A percentile compares a stretch with the other conserved stretches of the same genome.
Conservation (phyloP, 75 land plant species). For the Sequoiadendron giganteum region DNA sequence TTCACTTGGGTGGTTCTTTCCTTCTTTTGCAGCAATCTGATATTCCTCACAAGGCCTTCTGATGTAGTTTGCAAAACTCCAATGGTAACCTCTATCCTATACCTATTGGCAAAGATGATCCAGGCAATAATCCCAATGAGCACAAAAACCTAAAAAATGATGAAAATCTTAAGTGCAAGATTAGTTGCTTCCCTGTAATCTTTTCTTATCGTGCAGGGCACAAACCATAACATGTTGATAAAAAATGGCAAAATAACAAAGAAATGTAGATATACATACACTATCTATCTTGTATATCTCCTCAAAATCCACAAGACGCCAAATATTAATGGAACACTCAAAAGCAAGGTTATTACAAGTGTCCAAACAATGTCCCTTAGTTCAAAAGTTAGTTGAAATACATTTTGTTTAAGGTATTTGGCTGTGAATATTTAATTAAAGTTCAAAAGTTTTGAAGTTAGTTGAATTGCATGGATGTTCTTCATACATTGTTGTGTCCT, state of each 20-base stretch:
- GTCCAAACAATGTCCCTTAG: slow-evolving; percentile 47
- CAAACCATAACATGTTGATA: slow-evolving; percentile 87
- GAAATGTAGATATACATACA: slow-evolving; percentile 79
- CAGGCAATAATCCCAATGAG: slow-evolving; percentile 70
- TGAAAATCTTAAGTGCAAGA: slow-evolving; percentile 49
- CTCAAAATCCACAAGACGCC: slow-evolving; percentile 58
- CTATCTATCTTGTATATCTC: slow-evolving; percentile 71
- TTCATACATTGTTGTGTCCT: too few relatives aligned
- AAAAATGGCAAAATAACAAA: slow-evolving; percentile 66
- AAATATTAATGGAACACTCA: slow-evolving; percentile 58
- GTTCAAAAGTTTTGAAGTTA: too few relatives aligned
- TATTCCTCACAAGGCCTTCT: slow-evolving; percentile 59
- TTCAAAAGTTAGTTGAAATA: too few relatives aligned
- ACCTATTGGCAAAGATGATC: slow-evolving; percentile 80
- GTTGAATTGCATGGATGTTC: too few relatives aligned
- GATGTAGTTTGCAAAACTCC: slow-evolving; percentile 61
- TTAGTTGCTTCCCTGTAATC: slow-evolving; percentile 64
- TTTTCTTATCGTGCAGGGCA: slow-evolving; percentile 51
- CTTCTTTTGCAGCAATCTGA: slow-evolving; percentile 61
- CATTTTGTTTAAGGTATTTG: too few relatives aligned
- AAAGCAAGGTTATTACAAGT: slow-evolving; percentile 56
- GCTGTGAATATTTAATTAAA: too few relatives aligned
- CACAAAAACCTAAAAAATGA: slow-evolving; percentile 67
- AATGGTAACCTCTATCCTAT: slow-evolving; percentile 77
- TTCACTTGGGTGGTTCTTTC: too few relatives aligned